Percentiles rank a stretch among this genome's conserved stretches.
phyloP scores from a whole-genome alignment of 768 basidiomycete species.

The Tylopilus sp. region DNA sequence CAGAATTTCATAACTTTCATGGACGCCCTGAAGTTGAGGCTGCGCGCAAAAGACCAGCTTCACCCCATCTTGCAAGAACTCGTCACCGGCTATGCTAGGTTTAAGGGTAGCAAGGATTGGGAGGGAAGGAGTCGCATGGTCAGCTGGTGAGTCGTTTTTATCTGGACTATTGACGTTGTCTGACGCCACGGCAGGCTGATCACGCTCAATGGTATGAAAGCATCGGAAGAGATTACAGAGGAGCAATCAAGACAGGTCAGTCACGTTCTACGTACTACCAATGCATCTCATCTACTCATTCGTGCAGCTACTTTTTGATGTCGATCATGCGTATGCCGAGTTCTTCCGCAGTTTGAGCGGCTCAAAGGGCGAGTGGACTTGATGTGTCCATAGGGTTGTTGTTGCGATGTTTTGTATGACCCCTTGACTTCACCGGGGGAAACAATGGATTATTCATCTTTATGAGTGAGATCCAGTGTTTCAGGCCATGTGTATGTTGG shows the following conservation, averaged over 20 bases:
- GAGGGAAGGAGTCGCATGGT: constrained; percentile 90
- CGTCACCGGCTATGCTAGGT: constrained; percentile 90
- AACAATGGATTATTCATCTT: too few species aligned
- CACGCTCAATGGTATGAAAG: constrained; percentile 94
- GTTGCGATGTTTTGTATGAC: background rate
- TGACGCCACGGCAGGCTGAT: constrained; percentile 64
- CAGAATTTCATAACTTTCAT: constrained; percentile 98
- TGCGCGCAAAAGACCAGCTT: constrained; percentile 96
- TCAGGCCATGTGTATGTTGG: background rate
- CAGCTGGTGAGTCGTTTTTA: constrained; percentile 61
- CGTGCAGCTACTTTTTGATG: constrained; percentile 85
- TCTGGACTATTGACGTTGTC: background rate
- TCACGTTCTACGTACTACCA: background rate
- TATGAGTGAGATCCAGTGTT: too few species aligned
- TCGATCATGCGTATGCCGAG: constrained; percentile 93
- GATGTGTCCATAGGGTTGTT: background rate
- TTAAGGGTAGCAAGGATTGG: constrained; percentile 95
- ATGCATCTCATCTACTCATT: background rate
- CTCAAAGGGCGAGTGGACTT: constrained; percentile 30
- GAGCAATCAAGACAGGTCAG: constrained; percentile 89
- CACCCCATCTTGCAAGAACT: constrained; percentile 94
- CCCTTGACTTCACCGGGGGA: background rate
- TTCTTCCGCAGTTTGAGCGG: constrained; percentile 76
- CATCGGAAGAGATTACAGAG: constrained; percentile 92
- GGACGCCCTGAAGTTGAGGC: constrained; percentile 89